Base-by-base conservation (phyloP, 371 early-diverging fungal genomes). In the Gilbertella persicaria region DNA sequence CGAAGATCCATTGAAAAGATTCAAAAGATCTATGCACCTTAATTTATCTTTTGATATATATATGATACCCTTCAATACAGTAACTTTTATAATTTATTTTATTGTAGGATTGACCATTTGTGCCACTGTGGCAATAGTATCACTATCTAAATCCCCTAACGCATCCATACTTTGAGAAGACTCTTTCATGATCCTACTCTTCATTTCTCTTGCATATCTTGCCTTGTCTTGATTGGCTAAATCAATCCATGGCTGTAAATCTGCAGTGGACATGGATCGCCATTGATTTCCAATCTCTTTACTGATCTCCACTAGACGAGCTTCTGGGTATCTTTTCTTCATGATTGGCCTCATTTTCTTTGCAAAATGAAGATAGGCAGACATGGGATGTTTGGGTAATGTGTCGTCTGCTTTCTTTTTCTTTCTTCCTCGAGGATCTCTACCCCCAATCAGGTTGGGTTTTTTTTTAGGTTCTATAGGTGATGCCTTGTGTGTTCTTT, bases 301-400 rank as follows among this genome's bases (percentile, higher is more conserved):
- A 23, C 83, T 84, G 40, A 88, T 81, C 8, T 82, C 80, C 3
- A 87, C 87, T 20, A 86, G 70, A n/a, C 70, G 78, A 16, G 81
- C 83, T 5, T 67, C 58, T 0, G 86, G 79, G 47, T 79, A 64
- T 38, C 77, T 68, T 30, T 73, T 65, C 12, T 83, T 82, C 35
- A 85, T 71, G 5, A 75, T 58, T 2, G 85, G 82, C 14, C 90
- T 66, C 55, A 82, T 83, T 2, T 78, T 66, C 4, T 75, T 81
- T 21, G 87, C 71, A 49, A 80, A 90, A 47, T 84, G 88, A 19
- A 90, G 56, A 56, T 88, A 90, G 7, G 82, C 88, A 1, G 88
- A 87, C 80, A 88, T 88, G 26, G 91, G 89, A 53, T 90, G 91
- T 48, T 87, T 87, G 21, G 91, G 91, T n/a, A 85, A 83, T 0